Evolutionary conservation across 169 alveolate species (phyloP).

Genomic region (Theileria orientalis): DNA sequence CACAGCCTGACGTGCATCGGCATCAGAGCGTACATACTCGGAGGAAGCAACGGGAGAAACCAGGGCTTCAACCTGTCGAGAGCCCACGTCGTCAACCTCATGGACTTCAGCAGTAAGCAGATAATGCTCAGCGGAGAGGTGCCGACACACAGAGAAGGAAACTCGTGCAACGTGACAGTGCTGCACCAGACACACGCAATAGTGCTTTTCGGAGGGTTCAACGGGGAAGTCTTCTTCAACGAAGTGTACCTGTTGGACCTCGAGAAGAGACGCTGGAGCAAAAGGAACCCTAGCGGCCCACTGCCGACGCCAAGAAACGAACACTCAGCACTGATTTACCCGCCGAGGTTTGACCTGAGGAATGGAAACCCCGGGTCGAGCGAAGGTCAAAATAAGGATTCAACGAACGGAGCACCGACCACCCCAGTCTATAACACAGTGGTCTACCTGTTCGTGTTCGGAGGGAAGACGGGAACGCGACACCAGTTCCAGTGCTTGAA

Average conservation of each 20-base stretch:
- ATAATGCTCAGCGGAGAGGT: constrained; percentile 77
- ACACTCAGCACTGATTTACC: constrained; percentile 81
- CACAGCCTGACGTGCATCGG: constrained; percentile 82
- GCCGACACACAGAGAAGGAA: constrained; percentile 83
- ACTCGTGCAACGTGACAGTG: constrained; percentile 79
- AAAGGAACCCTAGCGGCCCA: constrained; percentile 67
- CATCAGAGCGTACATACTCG: constrained; percentile 80
- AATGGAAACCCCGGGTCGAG: constrained; percentile 25
- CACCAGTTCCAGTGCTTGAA: constrained; percentile 66
- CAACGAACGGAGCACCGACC: constrained; percentile 43
- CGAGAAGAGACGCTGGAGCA: constrained; percentile 76
- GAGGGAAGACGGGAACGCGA: constrained; percentile 77
- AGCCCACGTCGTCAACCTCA: constrained; percentile 78
- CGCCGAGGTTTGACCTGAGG: constrained; percentile 77
- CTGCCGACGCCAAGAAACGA: constrained; percentile 84
- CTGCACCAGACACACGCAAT: constrained; percentile 71
- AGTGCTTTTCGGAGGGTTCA: constrained; percentile 83
- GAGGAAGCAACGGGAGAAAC: constrained; percentile 80
- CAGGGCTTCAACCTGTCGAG: constrained; percentile 74
- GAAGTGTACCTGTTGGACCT: constrained; percentile 80
- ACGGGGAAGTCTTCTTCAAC: constrained; percentile 76
- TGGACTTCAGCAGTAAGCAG: constrained; percentile 77
- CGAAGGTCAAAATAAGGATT: constrained; percentile 37
- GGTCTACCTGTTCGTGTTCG: constrained; percentile 74
- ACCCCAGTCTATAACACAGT: constrained; percentile 68